These are phyloP conservation scores for Pseudofabraea citricarpa DNA, from an alignment of 2,329 filamentous ascomycete genomes.

Conservation along the genomic window DNA sequence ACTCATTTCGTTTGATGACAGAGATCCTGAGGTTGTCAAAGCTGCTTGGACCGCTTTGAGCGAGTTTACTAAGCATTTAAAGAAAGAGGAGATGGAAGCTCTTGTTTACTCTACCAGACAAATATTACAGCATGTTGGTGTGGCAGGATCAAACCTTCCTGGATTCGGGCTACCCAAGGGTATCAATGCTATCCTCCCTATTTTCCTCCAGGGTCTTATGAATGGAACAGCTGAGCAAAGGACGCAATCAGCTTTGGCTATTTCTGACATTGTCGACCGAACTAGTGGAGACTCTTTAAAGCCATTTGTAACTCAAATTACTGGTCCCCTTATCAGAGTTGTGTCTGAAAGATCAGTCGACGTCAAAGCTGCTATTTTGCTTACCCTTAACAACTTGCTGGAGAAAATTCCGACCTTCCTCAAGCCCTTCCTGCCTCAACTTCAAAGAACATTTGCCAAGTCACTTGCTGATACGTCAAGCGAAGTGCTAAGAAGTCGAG, in stretches of 20 bases:
- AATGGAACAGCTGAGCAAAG: slow-evolving; percentile 91
- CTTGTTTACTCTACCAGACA: slow-evolving; percentile 83
- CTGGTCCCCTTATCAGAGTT: slow-evolving; percentile 93
- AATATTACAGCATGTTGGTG: slow-evolving; percentile 81
- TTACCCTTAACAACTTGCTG: slow-evolving; percentile 89
- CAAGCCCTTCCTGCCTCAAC: slow-evolving; percentile 93
- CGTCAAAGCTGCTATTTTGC: slow-evolving; percentile 89
- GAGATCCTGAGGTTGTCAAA: slow-evolving; percentile 79
- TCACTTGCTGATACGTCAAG: slow-evolving; percentile 90
- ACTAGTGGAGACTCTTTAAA: slow-evolving; percentile 84
- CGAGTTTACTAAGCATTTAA: slow-evolving; percentile 81
- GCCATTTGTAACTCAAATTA: slow-evolving; percentile 95
- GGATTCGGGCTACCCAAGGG: slow-evolving; percentile 94
- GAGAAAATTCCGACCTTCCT: slow-evolving; percentile 95
- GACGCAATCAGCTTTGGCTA: slow-evolving; percentile 85
- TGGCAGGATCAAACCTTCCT: slow-evolving; percentile 75
- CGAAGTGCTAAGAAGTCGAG: slow-evolving; percentile 78
- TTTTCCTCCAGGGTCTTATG: slow-evolving; percentile 96
- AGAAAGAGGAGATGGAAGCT: slow-evolving; percentile 97
- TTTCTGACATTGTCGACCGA: slow-evolving; percentile 92
- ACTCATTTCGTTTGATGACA: slow-evolving; percentile 87
- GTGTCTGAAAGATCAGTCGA: slow-evolving; percentile 95
- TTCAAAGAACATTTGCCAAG: slow-evolving; percentile 96
- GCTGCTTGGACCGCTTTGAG: slow-evolving; percentile 82
- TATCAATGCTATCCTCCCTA: slow-evolving; percentile 91